Base-by-base conservation (phyloP, 2,329 filamentous ascomycete species). In the Epichloe glyceriae region DNA sequence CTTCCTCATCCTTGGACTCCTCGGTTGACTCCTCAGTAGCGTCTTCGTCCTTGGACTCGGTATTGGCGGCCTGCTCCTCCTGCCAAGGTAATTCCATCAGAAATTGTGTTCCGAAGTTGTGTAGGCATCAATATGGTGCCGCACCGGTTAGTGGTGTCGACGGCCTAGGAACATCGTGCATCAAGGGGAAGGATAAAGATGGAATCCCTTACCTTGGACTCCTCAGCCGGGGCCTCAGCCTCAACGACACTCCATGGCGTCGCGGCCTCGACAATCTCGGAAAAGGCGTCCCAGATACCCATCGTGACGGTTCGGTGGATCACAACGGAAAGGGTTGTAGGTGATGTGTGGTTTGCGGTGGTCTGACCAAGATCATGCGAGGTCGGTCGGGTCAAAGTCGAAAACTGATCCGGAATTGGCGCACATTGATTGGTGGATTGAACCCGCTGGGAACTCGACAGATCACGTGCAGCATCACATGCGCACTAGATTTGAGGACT, bases 181-280 rank as follows among this genome's bases (percentile, higher is more conserved):
- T 39, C 20, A 33, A 45, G 20, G 33, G 22, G 41, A 35, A 11
- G 30, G 14, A 33, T 19, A 20, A 22, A 39, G 6, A 47, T n/a
- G 30, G 43, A 38, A 33, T 15, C 47, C 57, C 69, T 62, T 71
- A 76, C 73, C 74, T 75, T 67, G 75, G 75, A 69, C 72, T 79
- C 72, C 80, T 80, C 73, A 75, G 82, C 72, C 74, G 80, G 73
- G 75, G 80, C 79, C 70, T 84, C 80, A 59, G 80, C 80, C 67
- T 83, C 76, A 59, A 74, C 79, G 58, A 75, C 75, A 66, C 71
- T 73, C 80, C 80, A 84, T 65, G 80, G 80, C 70, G 75, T 73
- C 59, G 76, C 79, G 56, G 79, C 79, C 70, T 82, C 78, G 63
- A 82, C 70, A 64, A 84, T 71, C 65, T 83, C 80, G 63, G 73